A percentile compares a stretch with the other conserved stretches of the same genome.
Conservation (phyloP, 805 yeast genomes). For the Candida awuae region DNA sequence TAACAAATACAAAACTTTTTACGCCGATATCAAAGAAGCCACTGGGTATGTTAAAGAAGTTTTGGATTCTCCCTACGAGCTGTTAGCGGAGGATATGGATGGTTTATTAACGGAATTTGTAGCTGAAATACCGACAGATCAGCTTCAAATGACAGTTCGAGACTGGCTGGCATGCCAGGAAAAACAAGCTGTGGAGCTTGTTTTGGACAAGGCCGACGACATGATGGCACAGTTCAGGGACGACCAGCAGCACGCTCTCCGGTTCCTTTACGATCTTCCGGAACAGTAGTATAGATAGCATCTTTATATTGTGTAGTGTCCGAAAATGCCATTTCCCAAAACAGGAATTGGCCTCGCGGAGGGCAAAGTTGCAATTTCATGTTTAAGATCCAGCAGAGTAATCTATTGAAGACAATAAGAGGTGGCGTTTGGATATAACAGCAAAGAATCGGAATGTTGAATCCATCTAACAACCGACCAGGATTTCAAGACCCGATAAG, state of each 20-base stretch:
- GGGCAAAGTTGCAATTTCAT: no score
- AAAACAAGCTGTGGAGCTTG: slow-evolving; percentile 40
- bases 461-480: neutral
- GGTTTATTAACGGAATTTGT: slow-evolving; percentile 60
- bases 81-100: slow-evolving; percentile 51
- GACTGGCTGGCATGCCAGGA: slow-evolving; percentile 62
- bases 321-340: no score
- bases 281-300: slow-evolving; percentile 16
- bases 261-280: slow-evolving; percentile 32
- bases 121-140: slow-evolving; percentile 60
- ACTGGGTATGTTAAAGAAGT: slow-evolving; percentile 22
- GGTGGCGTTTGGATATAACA: no score
- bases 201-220: slow-evolving; percentile 37
- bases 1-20: slow-evolving; percentile 19
- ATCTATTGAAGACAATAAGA: no score
- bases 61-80: slow-evolving; percentile 28
- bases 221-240: slow-evolving; percentile 41
- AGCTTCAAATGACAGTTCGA: slow-evolving; percentile 58
- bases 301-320: no score
- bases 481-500: neutral
- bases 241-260: slow-evolving; percentile 46
- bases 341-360: no score
- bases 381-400: no score
- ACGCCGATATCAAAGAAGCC: slow-evolving; percentile 28
- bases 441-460: no score